Base-by-base conservation (phyloP, 352 stramenopile species). In the Phytophthora ohioensis region DNA sequence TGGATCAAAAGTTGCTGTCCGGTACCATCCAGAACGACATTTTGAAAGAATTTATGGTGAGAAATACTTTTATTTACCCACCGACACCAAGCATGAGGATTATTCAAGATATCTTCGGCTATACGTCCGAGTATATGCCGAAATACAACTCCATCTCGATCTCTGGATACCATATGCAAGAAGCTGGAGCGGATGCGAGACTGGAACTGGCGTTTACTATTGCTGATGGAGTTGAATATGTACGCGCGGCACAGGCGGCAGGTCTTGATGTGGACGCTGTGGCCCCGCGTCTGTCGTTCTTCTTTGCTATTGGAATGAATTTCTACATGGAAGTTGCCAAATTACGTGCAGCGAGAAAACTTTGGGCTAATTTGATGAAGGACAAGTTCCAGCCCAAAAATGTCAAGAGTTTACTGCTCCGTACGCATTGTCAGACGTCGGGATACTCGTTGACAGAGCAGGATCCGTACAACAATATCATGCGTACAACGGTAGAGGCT, bases 11-110 rank as follows among this genome's bases (percentile, higher is more conserved):
- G 49, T 64, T 91, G 34, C 83, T 99, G 3, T 82, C 90, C 2
- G 82, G 82, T 6, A 91, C 80, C 13, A 87, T 88, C 57, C 82
- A 99, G 79, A 99, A 99, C 81, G 97, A 99, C 80, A 98, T 99
- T 73, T 80, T 99, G 51, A 99, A 99, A 82, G 93, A 98, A 76
- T 98, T 97, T 62, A 97, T 97, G 91, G 93, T 98, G 48, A 80
- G 97, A 30, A 99, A 99, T 78, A 99, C 97, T 52, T 99, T 98
- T 81, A 99, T 99, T 68, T 99, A 99, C 83, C 97, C 97, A 45
- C 97, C 97, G 6, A 70, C 82, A 47, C 92, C 95, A 55, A 97
- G 89, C n/a, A 97, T 99, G 85, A 88, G 96, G 49, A 91, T 98
- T 57, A 97, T 99, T 60, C 88, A 90, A 36, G 97, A 99, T 80